phyloP scores from a whole-genome alignment of 257 asterid genomes.

The Solanum medicagineum region DNA sequence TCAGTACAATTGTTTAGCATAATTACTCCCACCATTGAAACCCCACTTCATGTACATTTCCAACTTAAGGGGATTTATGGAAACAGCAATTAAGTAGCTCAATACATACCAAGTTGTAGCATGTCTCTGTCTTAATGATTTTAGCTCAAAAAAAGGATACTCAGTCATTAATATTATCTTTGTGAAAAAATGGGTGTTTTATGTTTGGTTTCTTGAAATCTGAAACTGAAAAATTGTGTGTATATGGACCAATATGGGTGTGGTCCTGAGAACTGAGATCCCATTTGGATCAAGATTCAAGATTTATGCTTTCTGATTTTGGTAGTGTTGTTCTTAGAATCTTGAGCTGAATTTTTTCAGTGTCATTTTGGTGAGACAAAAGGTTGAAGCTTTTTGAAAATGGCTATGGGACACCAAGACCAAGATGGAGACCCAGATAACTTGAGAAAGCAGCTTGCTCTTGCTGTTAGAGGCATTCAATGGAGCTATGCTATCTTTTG shows the following conservation, averaged over 20 bases:
- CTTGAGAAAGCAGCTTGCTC: slow-evolving; percentile 57
- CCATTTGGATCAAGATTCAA: not conserved
- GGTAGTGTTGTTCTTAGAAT: not conserved
- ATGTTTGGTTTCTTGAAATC: not conserved
- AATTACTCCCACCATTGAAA: not conserved
- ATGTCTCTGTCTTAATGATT: not conserved
- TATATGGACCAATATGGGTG: not conserved
- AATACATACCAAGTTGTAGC: not conserved
- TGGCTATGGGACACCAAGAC: slow-evolving; percentile 36
- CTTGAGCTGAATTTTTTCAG: not conserved
- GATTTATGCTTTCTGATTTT: not conserved
- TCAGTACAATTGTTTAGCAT: not conserved
- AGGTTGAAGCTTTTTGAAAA: not conserved
- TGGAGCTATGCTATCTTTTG: slow-evolving; percentile 95
- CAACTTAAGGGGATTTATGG: not conserved
- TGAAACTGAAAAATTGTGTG: not conserved
- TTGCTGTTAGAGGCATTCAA: slow-evolving; percentile 69
- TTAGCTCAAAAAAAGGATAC: not conserved
- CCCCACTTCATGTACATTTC: not conserved
- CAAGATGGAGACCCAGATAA: slow-evolving; percentile 21
- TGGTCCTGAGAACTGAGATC: not conserved
- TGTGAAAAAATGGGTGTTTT: not conserved
- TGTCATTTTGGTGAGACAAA: not conserved
- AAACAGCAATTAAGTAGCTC: not conserved
- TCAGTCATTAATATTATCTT: not conserved